Evolutionary conservation across 768 basidiomycete species (phyloP), one percentile per base, ranked within the genome.

Genomic region (Agaricus subrufescens): DNA sequence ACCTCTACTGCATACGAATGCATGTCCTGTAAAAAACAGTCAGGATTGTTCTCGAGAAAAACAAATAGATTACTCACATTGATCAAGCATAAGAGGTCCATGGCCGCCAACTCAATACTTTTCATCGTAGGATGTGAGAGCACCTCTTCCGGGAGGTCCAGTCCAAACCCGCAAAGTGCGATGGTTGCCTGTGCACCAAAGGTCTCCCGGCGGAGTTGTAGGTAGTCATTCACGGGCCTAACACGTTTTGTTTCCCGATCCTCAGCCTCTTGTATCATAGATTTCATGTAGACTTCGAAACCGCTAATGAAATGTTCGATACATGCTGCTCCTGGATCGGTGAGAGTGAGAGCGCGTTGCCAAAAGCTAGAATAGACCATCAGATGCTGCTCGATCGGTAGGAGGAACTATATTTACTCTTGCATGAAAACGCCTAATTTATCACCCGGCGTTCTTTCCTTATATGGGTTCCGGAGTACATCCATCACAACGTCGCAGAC

Each of bases 61-160:
- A 27, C 5, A 50, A 50, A 30, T 30, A 14, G 23, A 14, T 6
- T 2, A 51, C 62, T 50, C 23, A 65, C 64, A 19, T 63, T 65
- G 27, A 50, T 61, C 38, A 64, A 25, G 19, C 58, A 53, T 30
- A 63, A 51, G 2, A 65, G 49, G 3, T 63, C 62, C 43, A 58
- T 52, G 25, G 61, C 63, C 1, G 46, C 50, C 19, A 54, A 43
- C 29, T 52, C 50, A 23, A 65, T 59, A 7, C 50, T 53, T 26
- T 56, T 27, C 23, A 65, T 52, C 1, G 51, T 46, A 12, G 63
- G 62, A 47, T 67, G 62, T 2, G 53, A 54, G n/a, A 67, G 54
- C 15, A 61, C 60, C 15, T 64, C 61, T 25, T 60, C 59, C 1
- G 64, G 66, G 5, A 67, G 52, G 40, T 65, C 59, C n/a, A 67